Conservation (phyloP, 176 grass and related monocot species). For the Dendrocalamus sinicus region DNA sequence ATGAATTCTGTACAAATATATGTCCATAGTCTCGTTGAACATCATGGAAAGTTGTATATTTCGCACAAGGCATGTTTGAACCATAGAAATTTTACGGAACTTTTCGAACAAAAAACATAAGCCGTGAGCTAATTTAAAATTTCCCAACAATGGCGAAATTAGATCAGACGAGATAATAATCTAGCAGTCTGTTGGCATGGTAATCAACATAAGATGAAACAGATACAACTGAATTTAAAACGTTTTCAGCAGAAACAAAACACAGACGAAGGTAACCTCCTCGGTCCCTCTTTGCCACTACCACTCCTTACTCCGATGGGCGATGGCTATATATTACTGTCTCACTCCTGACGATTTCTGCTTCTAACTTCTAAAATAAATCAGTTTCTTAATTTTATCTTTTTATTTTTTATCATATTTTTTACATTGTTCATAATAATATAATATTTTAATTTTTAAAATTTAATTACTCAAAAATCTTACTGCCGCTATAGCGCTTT, state of each 20-base stretch:
- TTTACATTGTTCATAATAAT: too few relatives aligned
- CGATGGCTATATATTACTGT: not conserved
- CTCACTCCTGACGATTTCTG: accelerated
- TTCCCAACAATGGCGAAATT: not conserved
- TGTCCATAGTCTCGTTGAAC: not conserved
- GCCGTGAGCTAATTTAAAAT: too few relatives aligned
- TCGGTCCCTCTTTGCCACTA: not conserved
- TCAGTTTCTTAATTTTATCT: too few relatives aligned
- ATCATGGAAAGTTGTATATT: too few relatives aligned
- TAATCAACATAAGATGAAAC: not conserved
- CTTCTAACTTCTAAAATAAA: too few relatives aligned
- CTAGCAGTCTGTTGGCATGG: not conserved
- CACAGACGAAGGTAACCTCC: not conserved
- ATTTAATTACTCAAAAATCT: too few relatives aligned
- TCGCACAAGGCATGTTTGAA: not conserved
- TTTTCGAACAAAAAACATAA: not conserved
- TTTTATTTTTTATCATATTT: too few relatives aligned
- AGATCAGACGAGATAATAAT: slow-evolving; percentile 3
- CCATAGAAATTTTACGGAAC: not conserved
- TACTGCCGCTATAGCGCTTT: accelerated
- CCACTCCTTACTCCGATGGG: not conserved
- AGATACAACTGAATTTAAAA: not conserved
- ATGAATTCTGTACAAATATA: not conserved
- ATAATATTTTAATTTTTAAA: too few relatives aligned
- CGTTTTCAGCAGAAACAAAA: not conserved